These are phyloP conservation scores for Raddia distichophylla DNA, from an alignment of 176 grass and related monocot species.

Conservation along the genomic window DNA sequence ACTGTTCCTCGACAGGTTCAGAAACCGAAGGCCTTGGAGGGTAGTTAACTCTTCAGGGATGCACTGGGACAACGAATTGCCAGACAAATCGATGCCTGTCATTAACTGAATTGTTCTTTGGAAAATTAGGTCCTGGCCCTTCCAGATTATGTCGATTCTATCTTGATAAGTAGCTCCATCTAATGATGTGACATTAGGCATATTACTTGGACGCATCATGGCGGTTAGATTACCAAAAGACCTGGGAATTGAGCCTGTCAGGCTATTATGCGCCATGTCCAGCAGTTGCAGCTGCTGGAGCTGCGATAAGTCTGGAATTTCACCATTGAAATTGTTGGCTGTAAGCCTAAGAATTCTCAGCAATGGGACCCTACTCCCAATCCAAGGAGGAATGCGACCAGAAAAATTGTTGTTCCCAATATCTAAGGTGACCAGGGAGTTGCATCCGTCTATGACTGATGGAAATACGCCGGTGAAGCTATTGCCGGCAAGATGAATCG, in stretches of 20 bases:
- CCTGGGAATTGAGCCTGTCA: slow-evolving; percentile 55
- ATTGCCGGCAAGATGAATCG: slow-evolving; percentile 66
- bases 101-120: slow-evolving; percentile 53
- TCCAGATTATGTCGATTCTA: slow-evolving; percentile 74
- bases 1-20: slow-evolving; percentile 73
- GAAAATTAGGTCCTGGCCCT: slow-evolving; percentile 46
- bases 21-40: slow-evolving; percentile 55
- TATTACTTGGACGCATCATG: slow-evolving; percentile 46
- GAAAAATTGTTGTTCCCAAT: slow-evolving; percentile 56
- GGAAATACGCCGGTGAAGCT: slow-evolving; percentile 52
- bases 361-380: slow-evolving; percentile 30
- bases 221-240: slow-evolving; percentile 54
- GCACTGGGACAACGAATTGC: slow-evolving; percentile 43
- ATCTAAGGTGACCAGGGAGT: slow-evolving; percentile 44
- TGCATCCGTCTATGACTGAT: slow-evolving; percentile 26
- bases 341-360: slow-evolving; percentile 61
- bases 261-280: slow-evolving; percentile 57
- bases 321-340: slow-evolving; percentile 58
- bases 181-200: neutral
- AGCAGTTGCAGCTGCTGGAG: slow-evolving; percentile 63
- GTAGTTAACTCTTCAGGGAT: slow-evolving; percentile 60
- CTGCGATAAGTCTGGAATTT: slow-evolving; percentile 43
- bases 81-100: slow-evolving; percentile 60
- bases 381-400: slow-evolving; percentile 64
- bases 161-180: slow-evolving; percentile 43